Conservation (phyloP, 495 filamentous ascomycete species). For the Parachaetomium inaequale region DNA sequence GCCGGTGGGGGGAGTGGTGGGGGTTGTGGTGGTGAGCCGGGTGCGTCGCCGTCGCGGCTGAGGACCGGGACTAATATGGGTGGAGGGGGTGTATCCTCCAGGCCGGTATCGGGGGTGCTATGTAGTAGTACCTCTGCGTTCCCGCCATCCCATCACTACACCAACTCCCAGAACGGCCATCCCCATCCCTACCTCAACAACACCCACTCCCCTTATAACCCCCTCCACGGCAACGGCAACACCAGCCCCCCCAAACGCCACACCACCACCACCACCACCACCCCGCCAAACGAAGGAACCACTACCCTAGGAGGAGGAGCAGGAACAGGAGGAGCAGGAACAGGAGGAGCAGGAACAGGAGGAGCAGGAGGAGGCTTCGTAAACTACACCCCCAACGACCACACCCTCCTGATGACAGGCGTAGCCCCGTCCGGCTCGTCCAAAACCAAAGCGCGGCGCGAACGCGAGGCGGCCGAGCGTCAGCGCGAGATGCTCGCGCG, state of each 20-base stretch:
- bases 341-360: not conserved
- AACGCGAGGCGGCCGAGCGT: slow-evolving; percentile 79
- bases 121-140: no score
- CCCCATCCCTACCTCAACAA: no score
- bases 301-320: not conserved
- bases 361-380: slow-evolving; percentile 60
- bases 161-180: not conserved
- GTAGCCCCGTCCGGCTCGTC: slow-evolving; percentile 87
- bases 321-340: not conserved
- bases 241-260: not conserved
- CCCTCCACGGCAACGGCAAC: not conserved
- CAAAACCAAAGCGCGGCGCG: slow-evolving; percentile 89
- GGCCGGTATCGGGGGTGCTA: no score
- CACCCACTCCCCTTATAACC: not conserved
- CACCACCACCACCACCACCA: not conserved
- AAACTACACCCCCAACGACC: slow-evolving; percentile 86
- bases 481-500: slow-evolving; percentile 67
- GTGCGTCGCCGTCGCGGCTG: no score
- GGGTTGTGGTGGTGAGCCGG: no score
- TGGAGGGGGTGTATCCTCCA: no score
- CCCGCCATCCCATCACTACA: not conserved
- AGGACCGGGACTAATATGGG: no score
- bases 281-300: no score
- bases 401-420: slow-evolving; percentile 74
- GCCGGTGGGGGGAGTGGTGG: no score